phyloP scores from a whole-genome alignment of 176 grass and related monocot species.

The Musa troglodytarum region DNA sequence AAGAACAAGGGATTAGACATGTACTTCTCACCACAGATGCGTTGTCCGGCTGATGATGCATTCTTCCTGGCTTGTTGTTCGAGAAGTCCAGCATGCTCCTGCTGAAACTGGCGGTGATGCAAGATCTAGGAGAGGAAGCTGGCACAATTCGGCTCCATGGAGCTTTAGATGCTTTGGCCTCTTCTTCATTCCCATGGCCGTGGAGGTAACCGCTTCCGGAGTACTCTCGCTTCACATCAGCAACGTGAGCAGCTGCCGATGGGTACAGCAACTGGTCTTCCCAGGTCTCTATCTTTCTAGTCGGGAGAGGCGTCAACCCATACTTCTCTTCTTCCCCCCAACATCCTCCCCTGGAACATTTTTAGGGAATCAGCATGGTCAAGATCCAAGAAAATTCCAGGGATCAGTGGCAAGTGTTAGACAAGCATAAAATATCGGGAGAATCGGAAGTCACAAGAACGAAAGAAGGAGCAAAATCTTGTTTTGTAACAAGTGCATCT shows the following conservation, averaged over 20 bases:
- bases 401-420: too few species aligned
- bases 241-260: slow-evolving; percentile 21
- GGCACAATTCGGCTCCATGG: slow-evolving; percentile 59
- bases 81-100: slow-evolving; percentile 75
- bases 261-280: slow-evolving; percentile 30
- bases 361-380: too few species aligned
- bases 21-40: slow-evolving; percentile 53
- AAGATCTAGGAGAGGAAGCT: slow-evolving; percentile 49
- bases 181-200: slow-evolving; percentile 22
- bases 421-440: too few species aligned
- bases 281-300: slow-evolving; percentile 28
- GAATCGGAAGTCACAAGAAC: too few species aligned
- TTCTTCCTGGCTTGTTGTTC: slow-evolving; percentile 17
- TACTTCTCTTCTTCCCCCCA: not conserved
- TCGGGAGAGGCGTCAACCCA: slow-evolving; percentile 18
- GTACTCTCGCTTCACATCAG: slow-evolving; percentile 8
- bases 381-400: too few species aligned
- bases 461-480: too few species aligned
- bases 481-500: too few species aligned
- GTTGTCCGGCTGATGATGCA: slow-evolving; percentile 45
- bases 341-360: not conserved
- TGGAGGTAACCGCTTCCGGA: not conserved
- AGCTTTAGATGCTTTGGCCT: slow-evolving; percentile 42
- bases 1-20: too few species aligned
- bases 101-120: slow-evolving; percentile 43